Evolutionary conservation across 108 stramenopile species (phyloP).

Genomic region (Conticribra guillardii): DNA sequence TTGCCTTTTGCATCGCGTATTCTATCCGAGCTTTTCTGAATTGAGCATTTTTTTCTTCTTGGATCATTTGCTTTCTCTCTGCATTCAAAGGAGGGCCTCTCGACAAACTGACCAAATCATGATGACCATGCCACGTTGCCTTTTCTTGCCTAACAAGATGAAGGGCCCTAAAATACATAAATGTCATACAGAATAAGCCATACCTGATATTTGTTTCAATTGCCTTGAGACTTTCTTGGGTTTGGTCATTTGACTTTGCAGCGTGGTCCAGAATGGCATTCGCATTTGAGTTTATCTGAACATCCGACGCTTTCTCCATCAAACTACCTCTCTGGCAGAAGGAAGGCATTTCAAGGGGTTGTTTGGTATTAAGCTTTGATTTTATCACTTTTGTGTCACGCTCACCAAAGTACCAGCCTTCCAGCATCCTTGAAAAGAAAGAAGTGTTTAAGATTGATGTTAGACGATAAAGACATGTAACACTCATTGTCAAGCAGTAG

Average conservation of each 20-base stretch:
- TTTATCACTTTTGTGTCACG: constrained; percentile 4
- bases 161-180: constrained; percentile 34
- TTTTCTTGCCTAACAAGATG: constrained; percentile 21
- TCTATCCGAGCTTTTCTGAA: constrained; percentile 27
- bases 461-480: too few species aligned
- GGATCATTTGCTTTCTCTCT: constrained; percentile 33
- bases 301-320: constrained; percentile 8
- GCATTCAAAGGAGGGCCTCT: constrained; percentile 4
- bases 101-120: constrained; percentile 15
- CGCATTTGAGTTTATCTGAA: constrained; percentile 29
- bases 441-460: not conserved
- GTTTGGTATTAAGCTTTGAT: not conserved
- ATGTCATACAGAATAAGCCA: constrained; percentile 33
- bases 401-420: constrained; percentile 49
- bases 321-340: constrained; percentile 18
- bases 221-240: constrained; percentile 1
- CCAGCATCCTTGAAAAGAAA: constrained; percentile 27
- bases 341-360: constrained; percentile 4
- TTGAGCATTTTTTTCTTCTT: constrained; percentile 26
- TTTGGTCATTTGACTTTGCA: constrained; percentile 16
- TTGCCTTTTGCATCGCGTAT: constrained; percentile 37
- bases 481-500: too few species aligned
- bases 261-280: constrained; percentile 6
- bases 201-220: constrained; percentile 27
- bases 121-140: constrained; percentile 8